These are phyloP conservation scores for Metschnikowia koreensis DNA, from an alignment of 805 yeast species.

Conservation along the genomic window DNA sequence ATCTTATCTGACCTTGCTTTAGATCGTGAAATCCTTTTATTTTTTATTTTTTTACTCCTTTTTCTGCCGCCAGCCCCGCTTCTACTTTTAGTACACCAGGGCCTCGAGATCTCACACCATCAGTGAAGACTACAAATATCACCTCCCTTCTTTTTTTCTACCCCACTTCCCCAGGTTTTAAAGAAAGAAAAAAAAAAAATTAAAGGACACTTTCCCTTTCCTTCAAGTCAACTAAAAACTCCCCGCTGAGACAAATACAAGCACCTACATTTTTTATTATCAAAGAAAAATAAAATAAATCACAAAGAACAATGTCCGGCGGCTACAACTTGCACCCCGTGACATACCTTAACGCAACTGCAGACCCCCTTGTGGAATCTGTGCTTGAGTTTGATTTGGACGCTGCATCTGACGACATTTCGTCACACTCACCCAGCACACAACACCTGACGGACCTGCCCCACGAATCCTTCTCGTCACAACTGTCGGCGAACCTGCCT, in stretches of 20 bases:
- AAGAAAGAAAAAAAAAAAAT: not conserved
- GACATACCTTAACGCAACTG: slow-evolving; percentile 40
- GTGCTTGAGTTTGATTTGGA: slow-evolving; percentile 31
- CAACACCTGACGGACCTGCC: slow-evolving; percentile 33
- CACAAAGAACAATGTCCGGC: slow-evolving; percentile 19
- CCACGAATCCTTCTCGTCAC: slow-evolving; percentile 37
- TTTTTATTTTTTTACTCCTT: no score
- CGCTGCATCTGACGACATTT: slow-evolving; percentile 21
- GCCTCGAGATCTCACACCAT: not conserved
- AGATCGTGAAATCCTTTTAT: not conserved
- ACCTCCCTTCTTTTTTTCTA: not conserved
- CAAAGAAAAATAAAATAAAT: not conserved
- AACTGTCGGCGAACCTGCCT: slow-evolving; percentile 38
- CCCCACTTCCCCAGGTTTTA: not conserved
- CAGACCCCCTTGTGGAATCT: slow-evolving; percentile 22
- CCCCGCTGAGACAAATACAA: not conserved
- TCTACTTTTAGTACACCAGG: not conserved
- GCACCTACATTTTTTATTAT: not conserved
- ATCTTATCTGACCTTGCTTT: not conserved
- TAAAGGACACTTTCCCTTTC: no score
- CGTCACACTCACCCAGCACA: slow-evolving; percentile 27
- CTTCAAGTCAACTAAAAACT: no score
- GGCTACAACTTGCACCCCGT: slow-evolving; percentile 47
- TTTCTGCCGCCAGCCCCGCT: not conserved
- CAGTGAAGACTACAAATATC: not conserved